These are phyloP conservation scores for Xylaria sp. DNA, from an alignment of 2,329 filamentous ascomycete genomes.

Conservation along the genomic window DNA sequence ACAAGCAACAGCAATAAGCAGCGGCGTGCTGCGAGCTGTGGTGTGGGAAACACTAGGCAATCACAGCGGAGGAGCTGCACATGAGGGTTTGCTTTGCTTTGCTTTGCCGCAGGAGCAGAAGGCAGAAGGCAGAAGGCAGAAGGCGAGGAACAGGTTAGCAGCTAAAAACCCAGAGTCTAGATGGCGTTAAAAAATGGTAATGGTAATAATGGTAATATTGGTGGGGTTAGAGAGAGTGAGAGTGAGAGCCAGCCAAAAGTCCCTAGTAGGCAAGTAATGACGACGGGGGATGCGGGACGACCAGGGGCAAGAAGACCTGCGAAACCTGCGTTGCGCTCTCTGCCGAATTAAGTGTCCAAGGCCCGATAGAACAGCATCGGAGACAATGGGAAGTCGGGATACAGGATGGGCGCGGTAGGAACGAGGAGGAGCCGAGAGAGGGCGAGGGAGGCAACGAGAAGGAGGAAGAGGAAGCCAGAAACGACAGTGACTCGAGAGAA, in stretches of 20 bases:
- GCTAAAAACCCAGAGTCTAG: slow-evolving; percentile 12
- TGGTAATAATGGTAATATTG: slow-evolving; percentile 24
- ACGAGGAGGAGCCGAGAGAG: not conserved
- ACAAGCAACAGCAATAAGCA: slow-evolving; percentile 1
- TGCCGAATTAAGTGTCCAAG: slow-evolving; percentile 13
- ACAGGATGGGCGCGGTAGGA: not conserved
- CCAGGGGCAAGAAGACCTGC: not conserved
- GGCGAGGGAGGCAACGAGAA: not conserved
- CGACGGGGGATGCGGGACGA: slow-evolving; percentile 24
- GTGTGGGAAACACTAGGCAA: slow-evolving; percentile 8
- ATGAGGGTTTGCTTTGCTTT: not conserved
- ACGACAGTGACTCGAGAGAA: slow-evolving; percentile 21
- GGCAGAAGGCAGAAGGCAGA: slow-evolving; percentile 12
- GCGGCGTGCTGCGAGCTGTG: slow-evolving; percentile 9
- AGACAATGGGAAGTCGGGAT: slow-evolving; percentile 18
- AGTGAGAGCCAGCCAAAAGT: slow-evolving; percentile 5
- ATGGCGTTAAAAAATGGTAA: slow-evolving; percentile 1
- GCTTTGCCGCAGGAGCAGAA: not conserved
- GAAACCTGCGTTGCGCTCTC: slow-evolving; percentile 15
- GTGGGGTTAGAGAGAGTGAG: slow-evolving; percentile 25
- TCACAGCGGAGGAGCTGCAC: slow-evolving; percentile 12
- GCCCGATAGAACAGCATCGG: slow-evolving; percentile 15
- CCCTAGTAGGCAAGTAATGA: slow-evolving; percentile 25
- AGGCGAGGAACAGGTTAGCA: not conserved
- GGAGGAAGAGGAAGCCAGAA: slow-evolving; percentile 14